Percentiles rank a stretch among this genome's conserved stretches.
phyloP scores from a whole-genome alignment of 2,329 filamentous ascomycete genomes.

The Venturia aucupariae region DNA sequence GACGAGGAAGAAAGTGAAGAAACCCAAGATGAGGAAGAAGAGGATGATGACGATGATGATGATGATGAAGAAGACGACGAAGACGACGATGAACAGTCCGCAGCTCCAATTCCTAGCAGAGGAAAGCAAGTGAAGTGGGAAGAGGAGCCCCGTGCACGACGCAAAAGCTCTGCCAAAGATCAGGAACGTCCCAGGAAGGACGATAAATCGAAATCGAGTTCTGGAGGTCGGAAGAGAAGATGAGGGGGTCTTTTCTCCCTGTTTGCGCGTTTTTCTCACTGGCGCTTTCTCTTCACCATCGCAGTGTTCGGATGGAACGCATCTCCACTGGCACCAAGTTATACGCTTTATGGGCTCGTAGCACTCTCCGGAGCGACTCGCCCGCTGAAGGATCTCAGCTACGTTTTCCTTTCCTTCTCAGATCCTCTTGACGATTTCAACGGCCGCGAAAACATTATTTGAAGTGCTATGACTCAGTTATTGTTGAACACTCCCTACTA shows the following conservation, averaged over 20 bases:
- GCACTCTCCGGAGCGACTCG: conserved; percentile 4
- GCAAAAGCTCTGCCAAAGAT: background rate
- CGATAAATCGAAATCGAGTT: background rate
- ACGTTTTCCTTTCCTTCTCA: background rate
- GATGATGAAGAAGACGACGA: background rate
- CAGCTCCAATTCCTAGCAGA: background rate
- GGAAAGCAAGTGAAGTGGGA: background rate
- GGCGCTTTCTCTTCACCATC: background rate
- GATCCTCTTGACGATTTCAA: background rate
- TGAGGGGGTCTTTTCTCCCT: background rate
- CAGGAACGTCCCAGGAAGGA: background rate
- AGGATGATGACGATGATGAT: background rate
- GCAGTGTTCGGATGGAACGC: background rate
- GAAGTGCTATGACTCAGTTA: background rate
- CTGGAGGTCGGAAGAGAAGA: background rate
- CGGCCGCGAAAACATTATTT: background rate
- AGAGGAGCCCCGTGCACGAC: background rate
- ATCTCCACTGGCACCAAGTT: background rate
- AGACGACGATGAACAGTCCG: background rate
- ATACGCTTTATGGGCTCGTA: background rate
- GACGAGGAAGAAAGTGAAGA: background rate
- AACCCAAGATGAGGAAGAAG: background rate
- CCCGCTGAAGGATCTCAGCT: background rate
- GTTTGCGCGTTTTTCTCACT: background rate
- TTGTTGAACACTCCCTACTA: background rate